These are phyloP conservation scores for Rhizopogon parksii DNA, from an alignment of 1,284 basidiomycete genomes.

Conservation along the genomic window DNA sequence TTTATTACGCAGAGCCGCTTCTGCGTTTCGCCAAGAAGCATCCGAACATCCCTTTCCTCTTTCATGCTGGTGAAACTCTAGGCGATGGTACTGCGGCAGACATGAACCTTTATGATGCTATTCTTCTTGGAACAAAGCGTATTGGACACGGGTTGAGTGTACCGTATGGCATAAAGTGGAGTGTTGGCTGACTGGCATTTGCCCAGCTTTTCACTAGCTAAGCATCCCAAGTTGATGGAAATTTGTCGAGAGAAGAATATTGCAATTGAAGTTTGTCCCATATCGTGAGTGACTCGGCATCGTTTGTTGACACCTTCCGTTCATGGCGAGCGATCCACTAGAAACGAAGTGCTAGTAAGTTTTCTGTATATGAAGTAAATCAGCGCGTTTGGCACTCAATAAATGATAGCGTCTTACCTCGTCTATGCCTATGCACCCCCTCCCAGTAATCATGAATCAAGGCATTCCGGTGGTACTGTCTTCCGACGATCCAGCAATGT, in stretches of 20 bases:
- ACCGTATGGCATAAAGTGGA: not conserved
- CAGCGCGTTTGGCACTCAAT: not conserved
- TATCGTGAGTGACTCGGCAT: constrained; percentile 40
- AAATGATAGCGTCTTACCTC: constrained; percentile 54
- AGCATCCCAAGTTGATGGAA: constrained; percentile 64
- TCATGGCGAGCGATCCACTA: constrained; percentile 19
- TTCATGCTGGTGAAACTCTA: constrained; percentile 73
- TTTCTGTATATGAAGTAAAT: not conserved
- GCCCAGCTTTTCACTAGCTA: constrained; percentile 56
- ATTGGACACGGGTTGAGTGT: constrained; percentile 62
- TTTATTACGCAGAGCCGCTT: constrained; percentile 57
- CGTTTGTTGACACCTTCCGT: constrained; percentile 3
- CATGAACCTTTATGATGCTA: constrained; percentile 69
- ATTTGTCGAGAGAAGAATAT: constrained; percentile 56
- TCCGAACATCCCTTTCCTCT: constrained; percentile 65
- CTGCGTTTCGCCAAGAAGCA: constrained; percentile 52
- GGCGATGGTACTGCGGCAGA: constrained; percentile 65
- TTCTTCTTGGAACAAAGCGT: constrained; percentile 68
- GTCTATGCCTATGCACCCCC: constrained; percentile 65
- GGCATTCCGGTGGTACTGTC: constrained; percentile 61
- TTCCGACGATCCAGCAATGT: constrained; percentile 66
- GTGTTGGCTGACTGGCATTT: not conserved
- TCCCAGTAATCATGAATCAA: constrained; percentile 59
- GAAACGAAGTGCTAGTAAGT: constrained; percentile 59
- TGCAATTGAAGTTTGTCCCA: constrained; percentile 64